Conservation (phyloP, 1,139 yeast genomes). For the Wickerhamiella infanticola region DNA sequence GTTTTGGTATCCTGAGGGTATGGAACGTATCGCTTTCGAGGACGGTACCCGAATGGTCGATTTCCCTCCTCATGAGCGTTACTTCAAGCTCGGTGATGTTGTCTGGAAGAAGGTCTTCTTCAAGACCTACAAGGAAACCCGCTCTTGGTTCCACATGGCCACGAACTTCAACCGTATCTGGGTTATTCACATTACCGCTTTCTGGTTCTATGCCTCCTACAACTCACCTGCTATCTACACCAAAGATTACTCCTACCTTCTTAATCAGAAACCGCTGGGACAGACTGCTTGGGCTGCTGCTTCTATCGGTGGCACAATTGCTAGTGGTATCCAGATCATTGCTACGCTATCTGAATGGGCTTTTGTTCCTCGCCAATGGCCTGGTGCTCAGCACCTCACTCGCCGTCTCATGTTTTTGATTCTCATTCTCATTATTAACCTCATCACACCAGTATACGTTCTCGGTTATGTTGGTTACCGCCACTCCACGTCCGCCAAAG, state of each 20-base stretch:
- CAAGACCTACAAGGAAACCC: constrained; percentile 90
- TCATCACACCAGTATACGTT: constrained; percentile 77
- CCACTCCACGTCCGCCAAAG: constrained; percentile 59
- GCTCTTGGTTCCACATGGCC: constrained; percentile 94
- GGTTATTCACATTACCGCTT: constrained; percentile 79
- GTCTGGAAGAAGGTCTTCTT: constrained; percentile 86
- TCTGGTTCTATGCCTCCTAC: constrained; percentile 90
- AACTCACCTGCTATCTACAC: constrained; percentile 88
- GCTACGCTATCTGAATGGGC: constrained; percentile 92
- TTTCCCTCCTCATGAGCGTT: constrained; percentile 79
- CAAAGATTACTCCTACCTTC: constrained; percentile 64
- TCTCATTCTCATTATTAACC: constrained; percentile 49
- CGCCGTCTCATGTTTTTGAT: constrained; percentile 71
- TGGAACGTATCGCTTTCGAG: constrained; percentile 75
- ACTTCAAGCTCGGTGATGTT: constrained; percentile 77
- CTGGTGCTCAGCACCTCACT: constrained; percentile 93
- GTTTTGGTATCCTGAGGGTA: constrained; percentile 99
- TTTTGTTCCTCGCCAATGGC: constrained; percentile 96
- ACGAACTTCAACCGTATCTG: constrained; percentile 97
- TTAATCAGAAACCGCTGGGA: constrained; percentile 70
- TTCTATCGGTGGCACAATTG: constrained; percentile 86
- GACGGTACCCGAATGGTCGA: constrained; percentile 89
- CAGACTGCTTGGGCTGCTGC: constrained; percentile 87
- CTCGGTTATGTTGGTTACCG: constrained; percentile 61
- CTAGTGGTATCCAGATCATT: constrained; percentile 59